These are phyloP conservation scores for Crucihimalaya himalaica DNA, from an alignment of 345 rosid species.

Conservation along the genomic window DNA sequence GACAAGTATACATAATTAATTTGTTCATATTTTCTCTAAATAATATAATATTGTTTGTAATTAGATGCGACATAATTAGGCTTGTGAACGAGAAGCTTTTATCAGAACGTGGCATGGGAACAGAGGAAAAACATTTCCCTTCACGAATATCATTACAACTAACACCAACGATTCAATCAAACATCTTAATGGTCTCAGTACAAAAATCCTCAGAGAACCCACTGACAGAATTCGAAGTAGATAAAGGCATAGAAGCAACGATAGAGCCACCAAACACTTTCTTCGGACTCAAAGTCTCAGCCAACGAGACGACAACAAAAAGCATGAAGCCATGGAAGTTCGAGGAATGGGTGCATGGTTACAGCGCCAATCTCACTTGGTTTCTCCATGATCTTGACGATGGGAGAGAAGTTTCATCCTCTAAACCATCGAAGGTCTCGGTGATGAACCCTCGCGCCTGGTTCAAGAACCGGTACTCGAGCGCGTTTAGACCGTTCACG, in stretches of 20 bases:
- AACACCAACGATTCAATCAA: constrained; percentile 68
- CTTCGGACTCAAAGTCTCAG: constrained; percentile 62
- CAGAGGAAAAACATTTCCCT: constrained; percentile 80
- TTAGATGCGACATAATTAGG: constrained; percentile 64
- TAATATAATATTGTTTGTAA: neutral
- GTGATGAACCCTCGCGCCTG: constrained; percentile 71
- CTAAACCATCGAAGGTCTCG: constrained; percentile 67
- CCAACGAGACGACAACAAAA: constrained; percentile 56
- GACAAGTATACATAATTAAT: neutral
- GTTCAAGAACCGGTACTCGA: constrained; percentile 74
- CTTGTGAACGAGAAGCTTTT: constrained; percentile 60
- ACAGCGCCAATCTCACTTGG: constrained; percentile 68
- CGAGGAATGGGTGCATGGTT: constrained; percentile 70
- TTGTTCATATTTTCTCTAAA: neutral
- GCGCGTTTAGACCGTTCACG: constrained; percentile 71
- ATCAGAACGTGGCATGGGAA: constrained; percentile 66
- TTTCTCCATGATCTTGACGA: constrained; percentile 78
- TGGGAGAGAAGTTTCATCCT: constrained; percentile 81
- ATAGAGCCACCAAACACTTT: constrained; percentile 72
- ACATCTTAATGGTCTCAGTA: constrained; percentile 72
- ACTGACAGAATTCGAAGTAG: constrained; percentile 49
- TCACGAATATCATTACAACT: constrained; percentile 68
- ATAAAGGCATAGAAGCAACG: constrained; percentile 54
- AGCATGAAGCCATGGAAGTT: constrained; percentile 88
- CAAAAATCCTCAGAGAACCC: constrained; percentile 79